Evolutionary conservation across 2,329 filamentous ascomycete species (phyloP).

Genomic region (Hypomyces perniciosus): DNA sequence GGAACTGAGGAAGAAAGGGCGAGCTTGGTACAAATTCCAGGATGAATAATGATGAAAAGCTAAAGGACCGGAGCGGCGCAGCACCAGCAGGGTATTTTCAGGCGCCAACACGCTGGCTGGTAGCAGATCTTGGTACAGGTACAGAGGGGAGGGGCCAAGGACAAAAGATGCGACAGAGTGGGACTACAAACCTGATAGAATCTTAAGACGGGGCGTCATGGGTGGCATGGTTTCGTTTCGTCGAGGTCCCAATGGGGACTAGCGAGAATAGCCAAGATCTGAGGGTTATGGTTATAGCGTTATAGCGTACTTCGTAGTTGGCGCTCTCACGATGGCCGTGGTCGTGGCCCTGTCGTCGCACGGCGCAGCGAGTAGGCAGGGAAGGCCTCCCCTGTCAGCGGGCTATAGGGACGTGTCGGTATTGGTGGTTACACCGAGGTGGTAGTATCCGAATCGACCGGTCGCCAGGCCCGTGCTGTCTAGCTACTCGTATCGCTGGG

Average conservation of each 20-base stretch:
- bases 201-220: conserved; percentile 53
- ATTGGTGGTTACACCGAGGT: conserved; percentile 4
- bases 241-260: conserved; percentile 28
- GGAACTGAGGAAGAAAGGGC: conserved; percentile 12
- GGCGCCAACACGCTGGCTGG: conserved; percentile 14
- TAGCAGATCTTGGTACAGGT: conserved; percentile 5
- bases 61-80: conserved; percentile 13
- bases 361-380: conserved; percentile 17
- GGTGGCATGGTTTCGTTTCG: conserved; percentile 49
- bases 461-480: background rate
- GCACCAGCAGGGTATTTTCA: conserved; percentile 17
- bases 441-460: background rate
- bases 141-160: conserved; percentile 12
- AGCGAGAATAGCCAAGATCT: conserved; percentile 28
- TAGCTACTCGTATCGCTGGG: background rate
- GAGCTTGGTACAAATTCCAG: conserved; percentile 11
- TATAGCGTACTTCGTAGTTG: conserved; percentile 16
- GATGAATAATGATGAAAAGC: conserved; percentile 10
- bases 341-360: conserved; percentile 23
- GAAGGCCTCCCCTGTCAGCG: conserved; percentile 21
- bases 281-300: conserved; percentile 12
- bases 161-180: conserved; percentile 18
- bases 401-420: conserved; percentile 8
- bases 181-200: conserved; percentile 53
- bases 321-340: conserved; percentile 29